Evolutionary conservation across 805 yeast species (phyloP).

Genomic region (Kuraishia borneana): DNA sequence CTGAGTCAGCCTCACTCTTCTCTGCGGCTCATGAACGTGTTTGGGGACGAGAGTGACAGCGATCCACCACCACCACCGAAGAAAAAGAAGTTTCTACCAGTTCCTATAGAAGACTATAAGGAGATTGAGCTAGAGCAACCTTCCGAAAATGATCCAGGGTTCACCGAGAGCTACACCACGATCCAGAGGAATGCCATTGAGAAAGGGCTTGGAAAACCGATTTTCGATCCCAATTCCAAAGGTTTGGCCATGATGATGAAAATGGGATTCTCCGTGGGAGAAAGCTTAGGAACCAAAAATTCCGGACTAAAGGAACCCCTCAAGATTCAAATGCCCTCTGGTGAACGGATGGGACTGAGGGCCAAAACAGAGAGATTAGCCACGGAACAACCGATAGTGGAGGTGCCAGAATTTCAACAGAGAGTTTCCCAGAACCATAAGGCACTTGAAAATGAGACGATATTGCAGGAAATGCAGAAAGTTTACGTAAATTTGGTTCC

Average conservation of each 20-base stretch:
- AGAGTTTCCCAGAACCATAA: slow-evolving; percentile 19
- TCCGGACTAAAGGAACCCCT: slow-evolving; percentile 11
- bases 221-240: slow-evolving; percentile 19
- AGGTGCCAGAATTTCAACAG: slow-evolving; percentile 8
- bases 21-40: no score
- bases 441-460: slow-evolving; percentile 30
- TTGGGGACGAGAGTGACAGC: no score
- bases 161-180: not conserved
- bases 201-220: not conserved
- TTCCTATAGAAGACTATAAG: no score
- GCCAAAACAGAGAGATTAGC: slow-evolving; percentile 9
- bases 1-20: no score
- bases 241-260: slow-evolving; percentile 43
- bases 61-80: no score
- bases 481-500: not conserved
- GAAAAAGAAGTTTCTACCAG: no score
- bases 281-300: slow-evolving; percentile 24
- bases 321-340: slow-evolving; percentile 19
- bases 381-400: slow-evolving; percentile 5
- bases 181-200: not conserved
- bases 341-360: slow-evolving; percentile 7
- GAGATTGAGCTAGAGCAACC: no score
- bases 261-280: slow-evolving; percentile 47
- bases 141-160: no score
- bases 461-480: slow-evolving; percentile 7